Evolutionary conservation across 176 grass and related monocot genomes (phyloP), one percentile per base, ranked within the genome.

Genomic region (Cenchrus purpureus): DNA sequence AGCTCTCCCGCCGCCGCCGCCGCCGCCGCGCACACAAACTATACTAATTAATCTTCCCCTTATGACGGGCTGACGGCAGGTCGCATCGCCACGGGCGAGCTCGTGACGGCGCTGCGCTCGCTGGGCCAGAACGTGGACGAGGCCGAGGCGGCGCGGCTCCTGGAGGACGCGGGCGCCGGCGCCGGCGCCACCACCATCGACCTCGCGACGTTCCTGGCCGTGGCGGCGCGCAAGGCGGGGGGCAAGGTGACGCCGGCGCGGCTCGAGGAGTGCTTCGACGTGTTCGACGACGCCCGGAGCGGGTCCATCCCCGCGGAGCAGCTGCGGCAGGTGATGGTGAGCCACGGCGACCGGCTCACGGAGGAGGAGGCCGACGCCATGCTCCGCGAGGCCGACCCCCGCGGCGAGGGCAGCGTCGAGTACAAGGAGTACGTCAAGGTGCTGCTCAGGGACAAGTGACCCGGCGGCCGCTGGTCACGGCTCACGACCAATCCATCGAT

Each of bases 351-450:
- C 80, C 60, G 89, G 75, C 89, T 91, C 12, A 84, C 85, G 53
- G 89, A 91, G 68, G 84, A 87, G 84, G 89, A 91, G 85, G 85
- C 85, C 84, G 85, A 91, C 89, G 85, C 82, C 31, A 79, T 91
- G 61, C 6, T 87, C 80, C 89, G 89, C 85, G 86, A 91, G 89
- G 89, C 80, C 0, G 89, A 90, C 68, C 79, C 80, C 2, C 43
- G 44, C 61, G 74, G 53, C 68, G 74, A 84, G 51, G 89, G 84
- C 3, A 44, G 62, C 12, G 76, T 91, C 69, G 75, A 76, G 15
- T 91, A 53, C 75, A 79, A 31, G 76, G 53, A 91, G 43, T 79
- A 87, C 80, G 89, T 87, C 83, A 90, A 90, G 79, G 83, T 86
- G 25, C 37, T 86, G 17, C 54, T 82, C 65, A 82, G 81, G 79